A percentile compares a stretch with the other conserved stretches of the same genome.
These are phyloP conservation scores for Lactarius trivialis DNA, from an alignment of 768 basidiomycete genomes.

Conservation along the genomic window DNA sequence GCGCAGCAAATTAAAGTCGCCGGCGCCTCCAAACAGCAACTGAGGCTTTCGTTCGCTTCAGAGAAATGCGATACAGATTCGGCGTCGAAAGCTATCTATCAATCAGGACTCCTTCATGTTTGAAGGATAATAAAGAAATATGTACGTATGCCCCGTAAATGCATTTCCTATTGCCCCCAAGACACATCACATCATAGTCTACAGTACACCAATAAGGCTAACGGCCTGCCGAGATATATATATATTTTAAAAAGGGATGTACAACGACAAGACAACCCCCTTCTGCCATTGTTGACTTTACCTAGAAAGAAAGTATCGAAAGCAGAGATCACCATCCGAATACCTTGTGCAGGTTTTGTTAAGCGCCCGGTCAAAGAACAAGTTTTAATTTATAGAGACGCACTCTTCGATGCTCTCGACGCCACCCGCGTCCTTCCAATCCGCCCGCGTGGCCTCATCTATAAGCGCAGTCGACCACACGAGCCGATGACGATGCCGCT, in stretches of 20 bases:
- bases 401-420: constrained; percentile 24
- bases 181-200: not conserved
- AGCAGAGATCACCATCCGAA: constrained; percentile 6
- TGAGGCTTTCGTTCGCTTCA: too few relatives aligned
- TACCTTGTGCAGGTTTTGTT: constrained; percentile 5
- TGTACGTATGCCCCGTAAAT: not conserved
- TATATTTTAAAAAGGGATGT: not conserved
- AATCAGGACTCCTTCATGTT: too few relatives aligned
- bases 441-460: constrained; percentile 31
- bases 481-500: constrained; percentile 37
- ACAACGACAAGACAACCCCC: not conserved
- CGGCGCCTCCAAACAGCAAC: too few relatives aligned
- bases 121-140: too few relatives aligned
- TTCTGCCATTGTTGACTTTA: not conserved
- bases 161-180: not conserved
- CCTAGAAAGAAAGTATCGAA: not conserved
- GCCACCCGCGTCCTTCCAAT: constrained; percentile 25
- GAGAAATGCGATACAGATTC: too few relatives aligned
- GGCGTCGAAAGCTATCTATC: too few relatives aligned
- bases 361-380: not conserved
- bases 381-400: not conserved
- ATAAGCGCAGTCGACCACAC: constrained; percentile 38
- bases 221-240: not conserved
- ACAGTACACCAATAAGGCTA: not conserved
- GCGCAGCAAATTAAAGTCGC: constrained; percentile 21